Conservation (phyloP, 805 yeast species). For the Candida khao-thaluensis region DNA sequence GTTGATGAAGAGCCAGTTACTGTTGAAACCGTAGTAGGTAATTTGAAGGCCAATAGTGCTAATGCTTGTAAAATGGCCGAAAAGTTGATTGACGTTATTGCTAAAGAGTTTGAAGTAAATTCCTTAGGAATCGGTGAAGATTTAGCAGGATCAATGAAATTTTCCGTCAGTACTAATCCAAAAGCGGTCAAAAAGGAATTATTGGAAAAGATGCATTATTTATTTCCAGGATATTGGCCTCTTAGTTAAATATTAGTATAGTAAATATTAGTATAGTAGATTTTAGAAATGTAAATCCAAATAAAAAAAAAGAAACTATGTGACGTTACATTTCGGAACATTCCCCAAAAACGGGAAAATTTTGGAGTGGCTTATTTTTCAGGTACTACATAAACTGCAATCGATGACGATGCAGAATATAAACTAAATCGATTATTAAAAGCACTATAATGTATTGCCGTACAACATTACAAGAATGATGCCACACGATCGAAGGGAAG, state of each 20-base stretch:
- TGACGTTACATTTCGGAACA: too few species aligned
- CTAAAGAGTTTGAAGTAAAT: slow-evolving; percentile 57
- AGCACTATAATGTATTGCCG: too few species aligned
- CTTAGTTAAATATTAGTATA: background rate
- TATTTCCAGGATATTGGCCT: slow-evolving; percentile 91
- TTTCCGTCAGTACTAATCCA: slow-evolving; percentile 74
- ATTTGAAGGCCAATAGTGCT: slow-evolving; percentile 79
- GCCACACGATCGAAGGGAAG: slow-evolving; percentile 4
- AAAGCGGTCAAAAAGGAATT: slow-evolving; percentile 70
- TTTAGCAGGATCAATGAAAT: slow-evolving; percentile 74
- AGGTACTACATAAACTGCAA: too few species aligned
- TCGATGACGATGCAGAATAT: too few species aligned
- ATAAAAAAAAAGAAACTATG: too few species aligned
- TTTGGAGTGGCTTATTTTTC: too few species aligned
- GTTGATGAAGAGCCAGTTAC: slow-evolving; percentile 94
- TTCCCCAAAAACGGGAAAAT: too few species aligned
- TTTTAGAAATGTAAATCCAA: too few species aligned
- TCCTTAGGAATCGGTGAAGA: slow-evolving; percentile 59
- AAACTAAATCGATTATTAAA: too few species aligned
- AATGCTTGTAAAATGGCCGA: slow-evolving; percentile 82
- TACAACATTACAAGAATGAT: too few species aligned
- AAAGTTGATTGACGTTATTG: slow-evolving; percentile 63
- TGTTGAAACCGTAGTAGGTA: slow-evolving; percentile 94
- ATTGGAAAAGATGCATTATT: slow-evolving; percentile 75
- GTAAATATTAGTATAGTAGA: too few species aligned